Conservation (phyloP, 108 stramenopile species). For the Conticribra guillardii region DNA sequence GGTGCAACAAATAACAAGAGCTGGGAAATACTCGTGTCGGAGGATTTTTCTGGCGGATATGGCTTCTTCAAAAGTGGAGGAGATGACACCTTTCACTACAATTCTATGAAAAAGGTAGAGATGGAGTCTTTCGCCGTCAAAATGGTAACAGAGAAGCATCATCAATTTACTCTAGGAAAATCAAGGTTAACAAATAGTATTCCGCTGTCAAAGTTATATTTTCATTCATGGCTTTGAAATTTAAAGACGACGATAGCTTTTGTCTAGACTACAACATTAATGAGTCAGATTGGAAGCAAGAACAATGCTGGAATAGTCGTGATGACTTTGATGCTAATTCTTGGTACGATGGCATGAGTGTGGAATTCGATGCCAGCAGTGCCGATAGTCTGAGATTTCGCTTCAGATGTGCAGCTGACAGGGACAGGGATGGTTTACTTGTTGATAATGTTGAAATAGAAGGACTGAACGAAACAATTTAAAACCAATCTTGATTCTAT, state of each 20-base stretch:
- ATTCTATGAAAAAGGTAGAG: not conserved
- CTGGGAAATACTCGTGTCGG: not conserved
- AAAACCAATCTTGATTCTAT: no score
- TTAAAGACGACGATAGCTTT: not conserved
- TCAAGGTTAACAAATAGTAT: not conserved
- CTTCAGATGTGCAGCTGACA: not conserved
- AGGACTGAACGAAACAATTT: not conserved
- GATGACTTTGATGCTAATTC: not conserved
- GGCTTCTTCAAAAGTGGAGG: constrained; percentile 10
- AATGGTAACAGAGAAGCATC: not conserved
- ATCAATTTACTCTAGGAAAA: not conserved
- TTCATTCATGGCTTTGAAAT: not conserved
- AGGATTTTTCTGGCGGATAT: not conserved
- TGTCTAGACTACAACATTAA: constrained; percentile 1
- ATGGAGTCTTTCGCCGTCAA: constrained; percentile 9
- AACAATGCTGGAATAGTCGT: not conserved
- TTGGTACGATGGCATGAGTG: constrained; percentile 3
- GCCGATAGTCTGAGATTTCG: constrained; percentile 1
- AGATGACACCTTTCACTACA: not conserved
- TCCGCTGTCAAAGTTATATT: not conserved
- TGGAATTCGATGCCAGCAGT: not conserved
- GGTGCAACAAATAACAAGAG: not conserved
- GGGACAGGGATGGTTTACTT: not conserved
- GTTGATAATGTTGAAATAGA: not conserved
- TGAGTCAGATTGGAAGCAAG: constrained; percentile 1